phyloP scores from a whole-genome alignment of 176 grass and related monocot genomes.

The Zea luxurians region DNA sequence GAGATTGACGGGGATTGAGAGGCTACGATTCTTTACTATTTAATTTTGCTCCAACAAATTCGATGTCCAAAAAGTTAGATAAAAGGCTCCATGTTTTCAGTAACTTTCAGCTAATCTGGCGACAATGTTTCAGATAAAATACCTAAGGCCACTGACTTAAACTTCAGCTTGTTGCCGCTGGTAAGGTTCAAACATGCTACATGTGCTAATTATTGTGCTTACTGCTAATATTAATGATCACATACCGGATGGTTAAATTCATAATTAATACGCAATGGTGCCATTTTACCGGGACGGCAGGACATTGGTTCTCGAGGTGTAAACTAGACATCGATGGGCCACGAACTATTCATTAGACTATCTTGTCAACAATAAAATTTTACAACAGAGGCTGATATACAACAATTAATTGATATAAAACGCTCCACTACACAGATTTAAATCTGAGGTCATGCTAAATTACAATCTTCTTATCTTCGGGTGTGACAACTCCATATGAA shows the following conservation, averaged over 20 bases:
- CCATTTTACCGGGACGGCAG: not conserved
- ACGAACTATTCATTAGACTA: conserved; percentile 37
- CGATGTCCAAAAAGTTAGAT: conserved; percentile 32
- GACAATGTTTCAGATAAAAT: not conserved
- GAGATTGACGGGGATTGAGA: too few species aligned
- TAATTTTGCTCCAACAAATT: not conserved
- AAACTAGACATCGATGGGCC: not conserved
- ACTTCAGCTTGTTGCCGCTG: not conserved
- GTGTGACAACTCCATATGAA: conserved; percentile 44
- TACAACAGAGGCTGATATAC: conserved; percentile 70
- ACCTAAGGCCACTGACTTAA: not conserved
- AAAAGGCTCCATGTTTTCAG: not conserved
- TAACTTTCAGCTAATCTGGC: not conserved
- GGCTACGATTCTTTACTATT: too few species aligned
- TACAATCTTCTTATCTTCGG: conserved; percentile 48
- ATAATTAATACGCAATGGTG: not conserved
- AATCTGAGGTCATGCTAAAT: conserved; percentile 46
- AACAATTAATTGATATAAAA: conserved; percentile 46
- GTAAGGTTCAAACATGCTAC: not conserved
- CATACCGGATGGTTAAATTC: not conserved
- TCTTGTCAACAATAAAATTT: conserved; percentile 52
- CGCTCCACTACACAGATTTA: conserved; percentile 37
- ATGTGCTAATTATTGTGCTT: not conserved
- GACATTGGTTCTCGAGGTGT: too few species aligned
- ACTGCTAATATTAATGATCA: not conserved